Base-by-base conservation (phyloP, 768 basidiomycete genomes). In the Russula griseocarnosa region DNA sequence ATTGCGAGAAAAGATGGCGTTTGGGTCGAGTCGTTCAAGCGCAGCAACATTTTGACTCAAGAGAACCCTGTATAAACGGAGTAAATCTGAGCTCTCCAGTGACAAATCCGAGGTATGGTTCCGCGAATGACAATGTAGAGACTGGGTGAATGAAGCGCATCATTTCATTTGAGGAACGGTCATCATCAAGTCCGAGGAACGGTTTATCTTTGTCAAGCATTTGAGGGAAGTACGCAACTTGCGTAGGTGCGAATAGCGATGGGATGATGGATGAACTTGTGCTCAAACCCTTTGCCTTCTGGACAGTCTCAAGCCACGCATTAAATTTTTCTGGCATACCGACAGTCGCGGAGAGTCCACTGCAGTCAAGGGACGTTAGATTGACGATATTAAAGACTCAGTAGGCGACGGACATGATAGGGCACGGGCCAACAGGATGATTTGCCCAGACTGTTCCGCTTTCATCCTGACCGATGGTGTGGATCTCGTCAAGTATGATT, bases 381-480 rank as follows among this genome's bases (percentile, higher is more conserved):
- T 47, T 20, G n/a, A 44, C 22, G 22, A 20, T 61, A 34, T 55
- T 47, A 18, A 28, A 2, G n/a, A 40, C 65, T 28, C 55, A 20
- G 51, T 44, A 7, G 58, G 18, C 13, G 16, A 74, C 82, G 44
- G 44, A 87, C 86, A 90, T 88, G 65, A 90, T 78, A 1, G 87
- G 87, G 67, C 86, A 87, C 22, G 86, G 86, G 86, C 82, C 16
- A 90, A 74, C 6, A 90, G 72, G 9, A 90, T 75, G n/a, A 88
- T 84, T 69, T 88, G 85, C 87, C 87, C 87, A 89, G 2, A 87
- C 82, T 0, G 83, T 76, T 2, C 88, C 88, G 1, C 83, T 85
- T 61, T 85, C 83, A 69, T 86, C 81, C 63, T 87, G 84, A 3
- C 87, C 86, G 56, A 90, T 86, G 3, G 82, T 79, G 69, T 90